Conservation (phyloP, 345 rosid genomes). For the rapeseed (Brassica napus) region Da-Ae NC_063434.1:2979001-2979500, state of each 20-base stretch:
- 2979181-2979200: constrained; percentile 72
- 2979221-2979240: neutral
- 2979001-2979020: constrained; percentile 93
- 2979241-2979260: neutral
- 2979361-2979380: neutral
- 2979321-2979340: constrained; percentile 81
- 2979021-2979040: constrained; percentile 71
- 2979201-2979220: neutral
- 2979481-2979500: constrained; percentile 38
- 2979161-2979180: constrained; percentile 64
- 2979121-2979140: constrained; percentile 90
- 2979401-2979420: constrained; percentile 56
- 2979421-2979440: constrained; percentile 51
- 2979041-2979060: constrained; percentile 92
- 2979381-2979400: neutral
- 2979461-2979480: constrained; percentile 25
- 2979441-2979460: constrained; percentile 68
- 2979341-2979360: neutral
- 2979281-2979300: constrained; percentile 85
- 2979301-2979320: constrained; percentile 93
- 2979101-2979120: constrained; percentile 89
- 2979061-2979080: constrained; percentile 87
- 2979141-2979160: constrained; percentile 75
- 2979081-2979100: constrained; percentile 82
- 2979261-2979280: constrained; percentile 86